Conservation (phyloP, 2,329 filamentous ascomycete species). For the Madurella fahalii region DNA sequence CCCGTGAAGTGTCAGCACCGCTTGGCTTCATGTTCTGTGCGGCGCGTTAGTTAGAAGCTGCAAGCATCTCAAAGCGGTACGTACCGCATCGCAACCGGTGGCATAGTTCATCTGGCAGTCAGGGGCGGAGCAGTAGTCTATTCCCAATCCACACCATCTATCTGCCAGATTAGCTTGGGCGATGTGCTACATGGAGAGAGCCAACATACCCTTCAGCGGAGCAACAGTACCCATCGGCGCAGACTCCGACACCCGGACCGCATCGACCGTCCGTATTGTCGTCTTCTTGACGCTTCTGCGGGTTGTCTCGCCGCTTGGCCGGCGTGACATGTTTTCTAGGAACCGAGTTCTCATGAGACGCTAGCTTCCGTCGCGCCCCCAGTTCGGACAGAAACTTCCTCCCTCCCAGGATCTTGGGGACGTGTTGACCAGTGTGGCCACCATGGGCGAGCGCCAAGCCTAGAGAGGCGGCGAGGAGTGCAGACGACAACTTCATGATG, state of each 20-base stretch:
- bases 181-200: background rate
- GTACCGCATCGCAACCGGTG: constrained; percentile 53
- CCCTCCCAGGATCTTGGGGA: constrained; percentile 29
- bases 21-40: constrained; percentile 44
- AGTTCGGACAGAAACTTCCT: constrained; percentile 27
- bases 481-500: constrained; percentile 27
- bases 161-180: constrained; percentile 11
- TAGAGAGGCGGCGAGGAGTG: constrained; percentile 26
- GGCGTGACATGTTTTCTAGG: constrained; percentile 4
- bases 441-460: constrained; percentile 28
- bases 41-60: constrained; percentile 9
- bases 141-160: constrained; percentile 53
- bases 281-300: constrained; percentile 22
- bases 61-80: background rate
- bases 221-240: constrained; percentile 33
- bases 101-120: constrained; percentile 59
- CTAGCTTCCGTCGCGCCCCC: constrained; percentile 9
- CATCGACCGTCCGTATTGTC: constrained; percentile 27
- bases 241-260: constrained; percentile 29
- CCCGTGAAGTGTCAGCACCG: constrained; percentile 51
- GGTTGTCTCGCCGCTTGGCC: background rate
- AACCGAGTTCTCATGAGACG: background rate
- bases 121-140: constrained; percentile 56
- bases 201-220: constrained; percentile 31
- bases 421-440: constrained; percentile 22